Conservation (phyloP, 805 yeast species). For the Ogataea thermomethanolica region DNA sequence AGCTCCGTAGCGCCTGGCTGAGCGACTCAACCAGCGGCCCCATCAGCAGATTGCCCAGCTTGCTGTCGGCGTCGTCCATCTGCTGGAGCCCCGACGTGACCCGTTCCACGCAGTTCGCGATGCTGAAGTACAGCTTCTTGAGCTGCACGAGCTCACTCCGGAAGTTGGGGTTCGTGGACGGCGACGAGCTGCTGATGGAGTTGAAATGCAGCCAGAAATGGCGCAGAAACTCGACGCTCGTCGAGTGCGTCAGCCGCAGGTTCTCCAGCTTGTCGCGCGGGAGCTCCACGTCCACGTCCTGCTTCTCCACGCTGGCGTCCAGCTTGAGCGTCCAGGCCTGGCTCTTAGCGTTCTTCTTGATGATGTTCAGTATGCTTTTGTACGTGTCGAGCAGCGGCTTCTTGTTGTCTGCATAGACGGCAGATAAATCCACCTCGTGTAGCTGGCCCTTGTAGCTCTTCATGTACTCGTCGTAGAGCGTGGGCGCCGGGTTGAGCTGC, state of each 20-base stretch:
- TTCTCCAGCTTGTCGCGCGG: slow-evolving; percentile 37
- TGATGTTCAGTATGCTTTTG: slow-evolving; percentile 42
- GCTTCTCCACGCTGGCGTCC: slow-evolving; percentile 20
- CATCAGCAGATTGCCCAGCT: slow-evolving; percentile 28
- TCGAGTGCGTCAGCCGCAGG: slow-evolving; percentile 60
- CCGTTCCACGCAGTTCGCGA: slow-evolving; percentile 45
- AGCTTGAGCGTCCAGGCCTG: slow-evolving; percentile 39
- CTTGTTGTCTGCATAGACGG: slow-evolving; percentile 25
- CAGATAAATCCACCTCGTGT: slow-evolving; percentile 23
- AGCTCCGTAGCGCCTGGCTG: slow-evolving; percentile 42
- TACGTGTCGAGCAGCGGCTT: slow-evolving; percentile 41
- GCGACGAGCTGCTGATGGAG: slow-evolving; percentile 29
- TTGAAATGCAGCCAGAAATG: slow-evolving; percentile 71
- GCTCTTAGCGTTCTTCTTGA: slow-evolving; percentile 50
- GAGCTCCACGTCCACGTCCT: slow-evolving; percentile 32
- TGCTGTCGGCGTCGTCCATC: slow-evolving; percentile 17
- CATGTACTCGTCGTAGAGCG: slow-evolving; percentile 27
- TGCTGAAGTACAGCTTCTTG: slow-evolving; percentile 45
- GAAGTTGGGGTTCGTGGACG: slow-evolving; percentile 30
- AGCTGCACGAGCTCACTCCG: slow-evolving; percentile 33
- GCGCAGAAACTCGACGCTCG: slow-evolving; percentile 69
- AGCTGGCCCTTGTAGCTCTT: slow-evolving; percentile 18
- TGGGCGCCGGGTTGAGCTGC: slow-evolving; percentile 25
- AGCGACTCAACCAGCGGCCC: slow-evolving; percentile 45
- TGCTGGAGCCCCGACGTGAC: slow-evolving; percentile 32